Evolutionary conservation across 306 rosid genomes (phyloP).

Genomic region (Dryas alaskensis): DNA sequence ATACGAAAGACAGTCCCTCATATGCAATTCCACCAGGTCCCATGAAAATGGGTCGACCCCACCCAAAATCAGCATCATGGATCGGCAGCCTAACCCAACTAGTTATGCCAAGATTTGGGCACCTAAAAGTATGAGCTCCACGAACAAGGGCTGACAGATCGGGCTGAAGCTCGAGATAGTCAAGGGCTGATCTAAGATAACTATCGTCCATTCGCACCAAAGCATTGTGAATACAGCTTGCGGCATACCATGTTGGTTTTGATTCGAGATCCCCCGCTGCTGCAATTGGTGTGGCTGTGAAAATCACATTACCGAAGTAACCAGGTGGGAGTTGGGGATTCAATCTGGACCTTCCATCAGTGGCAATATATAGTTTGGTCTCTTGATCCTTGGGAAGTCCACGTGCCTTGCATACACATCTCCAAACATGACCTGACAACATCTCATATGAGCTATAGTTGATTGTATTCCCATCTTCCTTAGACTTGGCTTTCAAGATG

Average conservation of each 20-base stretch:
- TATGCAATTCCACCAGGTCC: constrained; percentile 92
- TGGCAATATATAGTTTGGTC: constrained; percentile 73
- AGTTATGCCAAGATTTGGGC: constrained; percentile 94
- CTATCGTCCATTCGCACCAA: constrained; percentile 61
- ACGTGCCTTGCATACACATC: constrained; percentile 62
- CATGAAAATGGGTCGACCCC: constrained; percentile 96
- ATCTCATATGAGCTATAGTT: constrained; percentile 78
- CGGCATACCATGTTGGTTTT: constrained; percentile 81
- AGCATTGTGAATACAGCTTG: constrained; percentile 65
- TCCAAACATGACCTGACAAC: constrained; percentile 86
- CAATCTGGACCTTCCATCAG: constrained; percentile 82
- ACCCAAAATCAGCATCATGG: constrained; percentile 92
- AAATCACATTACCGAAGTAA: constrained; percentile 85
- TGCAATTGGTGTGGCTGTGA: constrained; percentile 73
- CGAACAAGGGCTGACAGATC: constrained; percentile 78
- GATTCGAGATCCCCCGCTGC: constrained; percentile 63
- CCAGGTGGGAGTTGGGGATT: constrained; percentile 78
- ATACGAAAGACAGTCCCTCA: constrained; percentile 69
- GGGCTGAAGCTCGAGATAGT: constrained; percentile 79
- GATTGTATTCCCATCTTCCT: constrained; percentile 57
- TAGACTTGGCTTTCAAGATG: constrained; percentile 60
- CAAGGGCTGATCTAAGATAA: constrained; percentile 78
- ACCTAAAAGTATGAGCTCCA: constrained; percentile 75
- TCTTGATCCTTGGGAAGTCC: constrained; percentile 66
- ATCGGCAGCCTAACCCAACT: constrained; percentile 90